Evolutionary conservation across 2,329 filamentous ascomycete genomes (phyloP).

Genomic region (Conoideocrella luteorostrata): DNA sequence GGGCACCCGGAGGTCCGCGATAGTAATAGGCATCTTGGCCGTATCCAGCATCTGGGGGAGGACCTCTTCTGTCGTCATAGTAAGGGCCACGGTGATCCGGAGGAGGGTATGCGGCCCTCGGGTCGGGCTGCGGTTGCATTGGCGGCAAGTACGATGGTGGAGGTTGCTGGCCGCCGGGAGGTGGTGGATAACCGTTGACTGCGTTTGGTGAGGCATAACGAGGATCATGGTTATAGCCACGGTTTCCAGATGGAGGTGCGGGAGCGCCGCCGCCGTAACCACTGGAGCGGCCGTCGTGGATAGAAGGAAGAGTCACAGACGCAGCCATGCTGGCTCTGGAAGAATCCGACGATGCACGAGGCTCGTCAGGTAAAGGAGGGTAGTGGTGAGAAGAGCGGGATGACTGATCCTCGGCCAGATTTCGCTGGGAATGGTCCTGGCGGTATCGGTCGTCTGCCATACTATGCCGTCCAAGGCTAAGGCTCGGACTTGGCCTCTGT

Average conservation of each 20-base stretch:
- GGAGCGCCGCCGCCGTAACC: slow-evolving; percentile 28
- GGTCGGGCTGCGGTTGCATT: slow-evolving; percentile 29
- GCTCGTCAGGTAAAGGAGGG: slow-evolving; percentile 12
- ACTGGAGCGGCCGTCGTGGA: slow-evolving; percentile 37
- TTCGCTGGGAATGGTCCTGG: slow-evolving; percentile 30
- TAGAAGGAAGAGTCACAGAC: slow-evolving; percentile 42
- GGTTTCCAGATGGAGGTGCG: slow-evolving; percentile 24
- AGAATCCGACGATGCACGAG: slow-evolving; percentile 9
- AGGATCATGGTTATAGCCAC: slow-evolving; percentile 24
- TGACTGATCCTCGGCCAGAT: slow-evolving; percentile 27
- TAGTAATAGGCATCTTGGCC: slow-evolving; percentile 28
- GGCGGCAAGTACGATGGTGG: slow-evolving; percentile 30
- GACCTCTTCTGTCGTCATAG: slow-evolving; percentile 27
- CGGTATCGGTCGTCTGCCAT: slow-evolving; percentile 34
- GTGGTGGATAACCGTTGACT: slow-evolving; percentile 40
- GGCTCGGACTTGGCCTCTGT: slow-evolving; percentile 20
- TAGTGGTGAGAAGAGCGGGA: slow-evolving; percentile 8
- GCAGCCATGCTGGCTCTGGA: slow-evolving; percentile 33
- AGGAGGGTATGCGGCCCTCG: slow-evolving; percentile 29
- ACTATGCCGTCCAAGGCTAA: slow-evolving; percentile 20
- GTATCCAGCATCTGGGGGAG: slow-evolving; percentile 20
- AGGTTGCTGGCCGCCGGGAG: slow-evolving; percentile 26
- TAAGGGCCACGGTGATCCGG: slow-evolving; percentile 33
- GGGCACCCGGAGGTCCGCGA: slow-evolving; percentile 23
- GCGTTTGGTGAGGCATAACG: slow-evolving; percentile 38